A percentile compares a stretch with the other conserved stretches of the same genome.
Conservation (phyloP, 2,329 filamentous ascomycete genomes). For the Huntiella decipiens region DNA sequence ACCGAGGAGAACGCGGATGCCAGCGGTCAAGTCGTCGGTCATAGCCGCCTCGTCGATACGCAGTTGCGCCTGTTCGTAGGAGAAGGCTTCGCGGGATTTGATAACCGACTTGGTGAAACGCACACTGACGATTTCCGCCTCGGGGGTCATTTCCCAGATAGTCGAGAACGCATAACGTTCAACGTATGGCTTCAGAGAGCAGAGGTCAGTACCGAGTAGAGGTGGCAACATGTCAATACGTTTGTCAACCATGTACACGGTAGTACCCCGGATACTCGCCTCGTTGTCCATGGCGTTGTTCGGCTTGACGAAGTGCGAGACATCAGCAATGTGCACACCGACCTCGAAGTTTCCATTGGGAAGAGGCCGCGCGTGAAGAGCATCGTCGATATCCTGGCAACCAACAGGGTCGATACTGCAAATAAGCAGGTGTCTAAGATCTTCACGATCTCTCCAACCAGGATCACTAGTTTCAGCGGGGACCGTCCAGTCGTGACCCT, state of each 20-base stretch:
- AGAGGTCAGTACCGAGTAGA: constrained; percentile 87
- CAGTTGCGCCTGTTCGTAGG: constrained; percentile 88
- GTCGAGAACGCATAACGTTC: constrained; percentile 78
- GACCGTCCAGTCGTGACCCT: constrained; percentile 89
- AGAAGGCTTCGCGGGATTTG: constrained; percentile 87
- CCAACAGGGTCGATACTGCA: constrained; percentile 95
- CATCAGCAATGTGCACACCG: constrained; percentile 94
- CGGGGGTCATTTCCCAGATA: constrained; percentile 70
- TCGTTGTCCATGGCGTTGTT: constrained; percentile 95
- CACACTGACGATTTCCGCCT: constrained; percentile 70
- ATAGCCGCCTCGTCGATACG: constrained; percentile 80
- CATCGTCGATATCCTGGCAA: constrained; percentile 97
- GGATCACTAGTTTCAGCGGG: constrained; percentile 61
- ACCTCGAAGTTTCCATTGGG: constrained; percentile 92
- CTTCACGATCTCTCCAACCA: constrained; percentile 70
- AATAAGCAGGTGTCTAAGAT: constrained; percentile 69
- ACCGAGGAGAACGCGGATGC: constrained; percentile 71
- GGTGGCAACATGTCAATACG: constrained; percentile 98
- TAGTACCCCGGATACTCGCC: constrained; percentile 83
- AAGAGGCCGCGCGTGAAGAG: constrained; percentile 66
- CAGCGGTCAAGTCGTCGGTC: constrained; percentile 71
- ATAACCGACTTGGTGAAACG: constrained; percentile 96
- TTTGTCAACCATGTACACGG: constrained; percentile 95
- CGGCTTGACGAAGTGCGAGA: constrained; percentile 97
- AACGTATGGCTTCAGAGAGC: constrained; percentile 93